These are phyloP conservation scores for Aureobasidium zeae DNA, from an alignment of 2,329 filamentous ascomycete genomes.

Conservation along the genomic window DNA sequence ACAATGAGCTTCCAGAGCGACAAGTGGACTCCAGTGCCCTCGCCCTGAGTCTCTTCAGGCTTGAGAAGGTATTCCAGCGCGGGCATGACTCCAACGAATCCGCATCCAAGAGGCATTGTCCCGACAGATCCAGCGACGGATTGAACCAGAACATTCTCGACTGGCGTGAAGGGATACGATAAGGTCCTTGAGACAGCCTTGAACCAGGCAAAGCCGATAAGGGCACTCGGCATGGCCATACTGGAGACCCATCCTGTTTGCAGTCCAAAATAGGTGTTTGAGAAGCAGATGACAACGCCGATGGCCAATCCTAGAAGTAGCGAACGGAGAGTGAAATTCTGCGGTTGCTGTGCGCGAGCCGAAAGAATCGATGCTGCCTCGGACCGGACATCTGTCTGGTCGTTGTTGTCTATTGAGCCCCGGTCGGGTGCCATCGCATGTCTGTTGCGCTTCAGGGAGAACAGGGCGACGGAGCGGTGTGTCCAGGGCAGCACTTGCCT, in stretches of 20 bases:
- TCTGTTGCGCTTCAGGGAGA: not conserved
- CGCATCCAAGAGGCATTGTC: slow-evolving; percentile 91
- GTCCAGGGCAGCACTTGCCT: not conserved
- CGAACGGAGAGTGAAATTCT: slow-evolving; percentile 77
- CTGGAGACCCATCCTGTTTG: slow-evolving; percentile 78
- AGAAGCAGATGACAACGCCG: slow-evolving; percentile 86
- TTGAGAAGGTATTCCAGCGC: slow-evolving; percentile 80
- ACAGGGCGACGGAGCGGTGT: not conserved
- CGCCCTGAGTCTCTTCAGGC: slow-evolving; percentile 50
- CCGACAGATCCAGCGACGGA: slow-evolving; percentile 92
- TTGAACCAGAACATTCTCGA: slow-evolving; percentile 95
- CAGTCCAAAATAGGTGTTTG: slow-evolving; percentile 97
- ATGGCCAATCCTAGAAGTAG: slow-evolving; percentile 72
- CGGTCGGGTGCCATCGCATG: slow-evolving; percentile 29
- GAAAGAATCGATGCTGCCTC: slow-evolving; percentile 18
- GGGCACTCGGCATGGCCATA: slow-evolving; percentile 93
- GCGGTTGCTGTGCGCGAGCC: slow-evolving; percentile 34
- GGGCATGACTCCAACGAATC: slow-evolving; percentile 90
- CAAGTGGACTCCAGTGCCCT: slow-evolving; percentile 24
- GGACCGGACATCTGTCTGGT: slow-evolving; percentile 4
- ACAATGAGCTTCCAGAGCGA: slow-evolving; percentile 67
- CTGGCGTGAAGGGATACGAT: slow-evolving; percentile 74
- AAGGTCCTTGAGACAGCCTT: slow-evolving; percentile 65
- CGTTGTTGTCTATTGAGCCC: slow-evolving; percentile 19
- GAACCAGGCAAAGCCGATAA: slow-evolving; percentile 94